Base-by-base conservation (phyloP, 2,329 filamentous ascomycete genomes). In the Pseudogymnoascus sp. region DNA sequence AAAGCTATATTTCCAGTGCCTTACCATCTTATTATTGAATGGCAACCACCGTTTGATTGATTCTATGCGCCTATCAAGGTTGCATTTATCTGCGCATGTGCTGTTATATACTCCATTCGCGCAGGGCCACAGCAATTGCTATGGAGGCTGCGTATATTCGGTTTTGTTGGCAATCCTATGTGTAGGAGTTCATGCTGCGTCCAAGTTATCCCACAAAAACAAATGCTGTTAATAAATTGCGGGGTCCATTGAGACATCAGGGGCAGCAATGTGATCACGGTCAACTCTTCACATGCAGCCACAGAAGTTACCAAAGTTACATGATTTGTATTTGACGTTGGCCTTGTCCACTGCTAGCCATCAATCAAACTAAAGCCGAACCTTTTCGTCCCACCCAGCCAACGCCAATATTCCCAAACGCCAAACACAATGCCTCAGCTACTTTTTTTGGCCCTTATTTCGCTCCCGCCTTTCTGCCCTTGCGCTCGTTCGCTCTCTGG, bases 401-500 rank as follows among this genome's bases (percentile, higher is more conserved):
- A 54, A 54, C 36, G 29, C 58, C 58, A 40, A 47, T 31, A 21
- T 60, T 40, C 58, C 58, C 58, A 60, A 60, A 60, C 58, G 58
- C 58, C 58, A 8, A 47, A 33, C 59, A 50, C 59, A 50, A 44
- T 58, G 35, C 58, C 36, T 24, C 57, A 60, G 5, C 35, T 26
- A 41, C 37, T 60, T 44, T 35, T 35, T 54, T 5, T 15, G n/a
- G 24, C 31, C 21, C 9, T 62, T 35, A 61, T 31, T 59, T 39
- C 17, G 21, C 41, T 10, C 66, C 69, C 60, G 66, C 67, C 64
- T 72, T 71, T 62, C 68, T 64, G 2, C 61, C 74, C 66, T 79
- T 78, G 68, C 80, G 79, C 70, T 82, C 77, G 71, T 91, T 91
- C 70, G 82, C 84, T 70, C 85, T 81, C 84, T 84, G 83, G 75